Base-by-base conservation (phyloP, 2,329 filamentous ascomycete genomes). In the Colletotrichum liaoningense region DNA sequence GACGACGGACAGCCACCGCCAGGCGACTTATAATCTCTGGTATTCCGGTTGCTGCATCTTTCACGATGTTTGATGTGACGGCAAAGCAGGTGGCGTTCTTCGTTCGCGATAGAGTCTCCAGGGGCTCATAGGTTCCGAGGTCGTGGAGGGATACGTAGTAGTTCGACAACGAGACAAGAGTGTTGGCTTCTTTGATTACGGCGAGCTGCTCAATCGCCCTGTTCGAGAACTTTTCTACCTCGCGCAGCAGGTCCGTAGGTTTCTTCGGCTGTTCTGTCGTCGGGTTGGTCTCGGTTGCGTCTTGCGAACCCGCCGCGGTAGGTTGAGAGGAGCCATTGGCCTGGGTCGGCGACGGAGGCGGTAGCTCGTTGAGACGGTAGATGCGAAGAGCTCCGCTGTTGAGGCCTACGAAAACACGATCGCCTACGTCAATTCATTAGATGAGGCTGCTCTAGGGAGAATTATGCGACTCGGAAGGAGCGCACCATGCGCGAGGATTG, bases 61-160 rank as follows among this genome's bases (percentile, higher is more conserved):
- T 96, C 77, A 97, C 93, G 68, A 98, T 97, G 82, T 98, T 98
- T 75, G 95, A 97, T 2, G 95, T 98, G 56, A 98, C 94, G 1
- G 96, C 95, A 82, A 99, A 98, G 56, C 93, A 92, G 2, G 92
- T 93, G 16, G 97, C 96, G 77, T 97, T 97, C 84, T 94, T 97
- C 14, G 95, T 98, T 80, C 93, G 93, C 64, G 91, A 85, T 56
- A 99, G 87, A 1, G 88, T 93, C 82, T 98, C 94, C 79, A 96
- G 90, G 70, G 95, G 88, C 76, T 93, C 89, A 83, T 97, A 98
- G 35, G 91, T 94, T 76, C 96, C 92, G 26, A 97, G 88, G 81
- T 99, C 95, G 84, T 99, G 93, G 42, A 98, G 91, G 26, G 94
- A 97, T 76, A 99, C 91, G 83, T 95, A 91, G 78, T 93, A 94